Evolutionary conservation across 2,329 filamentous ascomycete genomes (phyloP).

Genomic region (Mollisiaceae sp.): DNA sequence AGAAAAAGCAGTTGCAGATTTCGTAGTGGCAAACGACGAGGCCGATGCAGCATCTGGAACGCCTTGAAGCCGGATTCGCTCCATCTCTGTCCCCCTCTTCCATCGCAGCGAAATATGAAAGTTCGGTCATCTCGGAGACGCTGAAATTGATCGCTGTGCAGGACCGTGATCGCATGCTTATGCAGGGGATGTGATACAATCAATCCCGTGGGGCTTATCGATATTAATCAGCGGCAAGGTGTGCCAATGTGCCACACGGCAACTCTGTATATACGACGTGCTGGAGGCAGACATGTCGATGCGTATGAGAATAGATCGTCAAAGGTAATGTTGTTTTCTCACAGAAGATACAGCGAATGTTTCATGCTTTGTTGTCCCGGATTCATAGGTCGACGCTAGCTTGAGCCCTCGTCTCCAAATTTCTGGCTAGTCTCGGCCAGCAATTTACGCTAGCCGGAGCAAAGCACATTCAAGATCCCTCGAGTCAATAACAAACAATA

Average conservation of each 20-base stretch:
- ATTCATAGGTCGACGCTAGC: neutral
- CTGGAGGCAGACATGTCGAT: neutral
- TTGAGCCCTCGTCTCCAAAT: neutral
- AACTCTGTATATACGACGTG: neutral
- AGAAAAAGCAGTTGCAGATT: neutral
- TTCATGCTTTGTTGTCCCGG: constrained; percentile 6
- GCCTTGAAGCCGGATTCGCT: neutral
- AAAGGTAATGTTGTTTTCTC: neutral
- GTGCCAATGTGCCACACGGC: neutral
- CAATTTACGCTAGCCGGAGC: neutral
- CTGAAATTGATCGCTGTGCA: neutral
- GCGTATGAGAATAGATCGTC: neutral
- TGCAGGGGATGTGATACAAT: constrained; percentile 4
- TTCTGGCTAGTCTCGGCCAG: neutral
- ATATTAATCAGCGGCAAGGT: neutral
- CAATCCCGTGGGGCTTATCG: constrained; percentile 9
- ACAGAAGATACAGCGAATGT: neutral
- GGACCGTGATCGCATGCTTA: neutral
- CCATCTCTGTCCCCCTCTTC: neutral
- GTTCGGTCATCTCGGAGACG: neutral
- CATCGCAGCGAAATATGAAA: neutral
- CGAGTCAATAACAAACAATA: constrained; percentile 9
- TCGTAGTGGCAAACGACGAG: neutral
- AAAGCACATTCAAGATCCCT: constrained; percentile 10
- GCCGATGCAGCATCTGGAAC: neutral